phyloP scores from a whole-genome alignment of 179 eudicot species.

The Gypsophila paniculata region DNA sequence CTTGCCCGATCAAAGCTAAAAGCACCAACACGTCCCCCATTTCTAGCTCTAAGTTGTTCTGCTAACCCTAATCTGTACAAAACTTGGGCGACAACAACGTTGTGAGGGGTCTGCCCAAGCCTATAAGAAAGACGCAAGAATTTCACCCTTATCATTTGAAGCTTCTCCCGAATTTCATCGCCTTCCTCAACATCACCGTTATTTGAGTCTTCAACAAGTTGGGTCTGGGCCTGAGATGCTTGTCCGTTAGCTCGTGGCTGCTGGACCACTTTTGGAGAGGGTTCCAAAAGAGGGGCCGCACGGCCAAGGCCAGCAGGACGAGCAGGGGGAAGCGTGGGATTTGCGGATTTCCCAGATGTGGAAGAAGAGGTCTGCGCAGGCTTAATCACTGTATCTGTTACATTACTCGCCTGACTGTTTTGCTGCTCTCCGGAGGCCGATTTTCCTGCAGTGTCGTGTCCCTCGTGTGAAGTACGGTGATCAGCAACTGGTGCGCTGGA shows the following conservation, averaged over 20 bases:
- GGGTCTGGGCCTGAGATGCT: conserved; percentile 43
- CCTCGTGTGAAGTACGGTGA: background rate
- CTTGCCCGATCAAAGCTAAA: conserved; percentile 92
- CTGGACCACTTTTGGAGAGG: conserved; percentile 57
- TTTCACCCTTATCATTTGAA: conserved; percentile 87
- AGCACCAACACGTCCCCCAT: conserved; percentile 68
- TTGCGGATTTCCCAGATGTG: conserved; percentile 34
- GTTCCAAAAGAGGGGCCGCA: conserved; percentile 64
- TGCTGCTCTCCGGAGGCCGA: conserved; percentile 27
- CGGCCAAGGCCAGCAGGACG: conserved; percentile 88
- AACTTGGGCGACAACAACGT: conserved; percentile 93
- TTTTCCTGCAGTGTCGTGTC: conserved; percentile 20
- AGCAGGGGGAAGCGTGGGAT: conserved; percentile 37
- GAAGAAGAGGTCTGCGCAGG: conserved; percentile 21
- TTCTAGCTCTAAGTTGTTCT: conserved; percentile 80
- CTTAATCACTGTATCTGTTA: no score
- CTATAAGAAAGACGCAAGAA: conserved; percentile 87
- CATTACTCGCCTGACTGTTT: conserved; percentile 29
- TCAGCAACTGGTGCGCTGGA: background rate
- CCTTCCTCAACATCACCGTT: conserved; percentile 73
- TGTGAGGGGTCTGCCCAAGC: conserved; percentile 92
- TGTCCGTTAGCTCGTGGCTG: conserved; percentile 66
- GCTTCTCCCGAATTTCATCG: conserved; percentile 87
- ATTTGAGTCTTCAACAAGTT: conserved; percentile 50
- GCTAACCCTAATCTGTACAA: conserved; percentile 84